Evolutionary conservation across 2,329 filamentous ascomycete species (phyloP).

Genomic region (Trichoderma afroharzianum): DNA sequence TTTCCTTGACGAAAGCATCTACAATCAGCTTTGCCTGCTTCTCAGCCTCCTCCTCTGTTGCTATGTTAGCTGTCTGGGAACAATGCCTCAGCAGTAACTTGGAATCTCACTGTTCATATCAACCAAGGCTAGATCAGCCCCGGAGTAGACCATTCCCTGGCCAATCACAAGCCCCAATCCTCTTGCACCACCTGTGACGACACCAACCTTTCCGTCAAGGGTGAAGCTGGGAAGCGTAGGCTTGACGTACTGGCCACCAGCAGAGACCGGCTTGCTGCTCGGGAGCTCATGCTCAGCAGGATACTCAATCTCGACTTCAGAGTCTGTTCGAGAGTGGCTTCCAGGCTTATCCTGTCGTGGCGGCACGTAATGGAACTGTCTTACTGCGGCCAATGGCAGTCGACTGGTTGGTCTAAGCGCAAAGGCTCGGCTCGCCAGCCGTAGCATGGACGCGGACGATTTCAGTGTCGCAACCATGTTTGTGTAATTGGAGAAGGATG

Average conservation of each 20-base stretch:
- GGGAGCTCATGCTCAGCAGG: slow-evolving; percentile 72
- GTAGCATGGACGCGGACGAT: neutral
- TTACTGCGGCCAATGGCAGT: slow-evolving; percentile 24
- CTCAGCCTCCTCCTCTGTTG: slow-evolving; percentile 76
- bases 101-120: slow-evolving; percentile 72
- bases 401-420: neutral
- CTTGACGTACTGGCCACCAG: slow-evolving; percentile 78
- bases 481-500: neutral
- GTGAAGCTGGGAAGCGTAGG: slow-evolving; percentile 84
- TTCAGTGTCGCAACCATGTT: neutral
- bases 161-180: slow-evolving; percentile 90
- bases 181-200: slow-evolving; percentile 87
- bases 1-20: slow-evolving; percentile 72
- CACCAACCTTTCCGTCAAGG: slow-evolving; percentile 74
- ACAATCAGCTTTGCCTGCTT: slow-evolving; percentile 71
- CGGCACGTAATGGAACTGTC: slow-evolving; percentile 32
- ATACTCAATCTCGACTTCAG: slow-evolving; percentile 73
- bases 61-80: neutral
- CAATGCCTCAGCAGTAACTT: neutral
- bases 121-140: slow-evolving; percentile 85
- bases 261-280: slow-evolving; percentile 63
- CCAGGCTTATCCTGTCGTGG: slow-evolving; percentile 49
- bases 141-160: slow-evolving; percentile 83
- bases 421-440: neutral
- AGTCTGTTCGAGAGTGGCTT: slow-evolving; percentile 74